These are phyloP conservation scores for Ocimum tenuiflorum DNA, from an alignment of 257 asterid species.

Conservation along the genomic window DNA sequence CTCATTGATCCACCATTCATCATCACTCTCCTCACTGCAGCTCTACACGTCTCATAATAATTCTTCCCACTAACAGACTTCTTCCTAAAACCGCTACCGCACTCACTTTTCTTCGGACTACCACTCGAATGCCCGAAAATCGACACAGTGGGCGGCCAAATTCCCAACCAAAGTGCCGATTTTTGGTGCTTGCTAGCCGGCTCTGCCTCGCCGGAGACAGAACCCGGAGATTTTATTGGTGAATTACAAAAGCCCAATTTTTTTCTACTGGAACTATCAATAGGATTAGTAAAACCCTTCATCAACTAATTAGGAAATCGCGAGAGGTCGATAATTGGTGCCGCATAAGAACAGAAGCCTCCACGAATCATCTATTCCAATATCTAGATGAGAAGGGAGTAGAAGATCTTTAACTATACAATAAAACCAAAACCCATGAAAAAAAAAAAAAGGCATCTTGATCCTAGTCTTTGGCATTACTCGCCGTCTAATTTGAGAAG, in stretches of 20 bases:
- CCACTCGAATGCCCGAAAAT: slow-evolving; percentile 23
- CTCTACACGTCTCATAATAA: slow-evolving; percentile 59
- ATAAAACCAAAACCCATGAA: not conserved
- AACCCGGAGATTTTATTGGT: slow-evolving; percentile 23
- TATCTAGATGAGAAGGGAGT: slow-evolving; percentile 21
- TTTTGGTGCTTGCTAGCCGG: slow-evolving; percentile 36
- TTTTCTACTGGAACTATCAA: slow-evolving; percentile 18
- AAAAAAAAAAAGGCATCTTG: not conserved
- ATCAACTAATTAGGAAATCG: slow-evolving; percentile 30
- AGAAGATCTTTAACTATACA: slow-evolving; percentile 1
- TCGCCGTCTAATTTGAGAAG: not conserved
- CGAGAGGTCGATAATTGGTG: slow-evolving; percentile 4
- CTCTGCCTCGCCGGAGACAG: slow-evolving; percentile 57
- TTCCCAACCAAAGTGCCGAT: slow-evolving; percentile 31
- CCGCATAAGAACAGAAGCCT: slow-evolving; percentile 21
- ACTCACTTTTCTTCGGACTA: slow-evolving; percentile 21
- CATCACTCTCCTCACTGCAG: slow-evolving; percentile 61
- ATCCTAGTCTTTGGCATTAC: not conserved
- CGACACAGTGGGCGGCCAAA: slow-evolving; percentile 33
- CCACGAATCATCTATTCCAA: slow-evolving; percentile 11
- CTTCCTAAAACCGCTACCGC: slow-evolving; percentile 20
- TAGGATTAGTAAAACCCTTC: slow-evolving; percentile 42
- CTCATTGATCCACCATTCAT: slow-evolving; percentile 81
- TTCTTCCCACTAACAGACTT: slow-evolving; percentile 33
- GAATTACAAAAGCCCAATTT: slow-evolving; percentile 2